A percentile compares a stretch with the other conserved stretches of the same genome.
These are phyloP conservation scores for Heliamphora exappendiculata DNA, from an alignment of 148 eudicot genomes.

Conservation along the genomic window DNA sequence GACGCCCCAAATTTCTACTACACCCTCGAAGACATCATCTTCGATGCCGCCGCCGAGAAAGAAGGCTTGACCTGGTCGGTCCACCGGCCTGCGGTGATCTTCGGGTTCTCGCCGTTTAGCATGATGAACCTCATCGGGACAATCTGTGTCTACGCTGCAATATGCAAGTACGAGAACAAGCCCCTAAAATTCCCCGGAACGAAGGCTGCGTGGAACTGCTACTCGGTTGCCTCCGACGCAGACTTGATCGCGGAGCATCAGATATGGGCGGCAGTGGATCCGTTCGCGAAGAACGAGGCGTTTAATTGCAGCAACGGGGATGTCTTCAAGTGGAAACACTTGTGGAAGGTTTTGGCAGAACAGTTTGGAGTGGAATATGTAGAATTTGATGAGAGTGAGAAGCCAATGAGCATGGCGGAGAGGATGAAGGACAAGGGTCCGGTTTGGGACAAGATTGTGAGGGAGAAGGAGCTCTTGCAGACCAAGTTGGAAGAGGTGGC, in stretches of 20 bases:
- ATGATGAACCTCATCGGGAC: neutral
- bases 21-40: conserved; percentile 16
- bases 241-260: conserved; percentile 14
- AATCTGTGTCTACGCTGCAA: neutral
- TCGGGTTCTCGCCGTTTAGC: conserved; percentile 5
- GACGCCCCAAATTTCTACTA: conserved; percentile 18
- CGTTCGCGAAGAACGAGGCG: conserved; percentile 16
- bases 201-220: conserved; percentile 13
- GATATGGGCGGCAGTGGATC: conserved; percentile 19
- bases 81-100: neutral
- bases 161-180: conserved; percentile 1
- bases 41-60: neutral
- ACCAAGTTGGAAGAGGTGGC: conserved; percentile 5
- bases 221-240: conserved; percentile 8
- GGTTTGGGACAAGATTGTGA: conserved; percentile 4
- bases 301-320: conserved; percentile 25
- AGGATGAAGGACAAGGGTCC: neutral
- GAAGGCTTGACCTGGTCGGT: neutral
- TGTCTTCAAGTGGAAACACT: conserved; percentile 22
- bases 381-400: neutral
- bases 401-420: neutral
- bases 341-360: conserved; percentile 23
- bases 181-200: conserved; percentile 14
- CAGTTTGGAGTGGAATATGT: neutral
- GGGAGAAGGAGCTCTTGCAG: neutral